A percentile compares a stretch with the other conserved stretches of the same genome.
Conservation (phyloP, 805 yeast genomes). For the Lipomyces sp. region DNA sequence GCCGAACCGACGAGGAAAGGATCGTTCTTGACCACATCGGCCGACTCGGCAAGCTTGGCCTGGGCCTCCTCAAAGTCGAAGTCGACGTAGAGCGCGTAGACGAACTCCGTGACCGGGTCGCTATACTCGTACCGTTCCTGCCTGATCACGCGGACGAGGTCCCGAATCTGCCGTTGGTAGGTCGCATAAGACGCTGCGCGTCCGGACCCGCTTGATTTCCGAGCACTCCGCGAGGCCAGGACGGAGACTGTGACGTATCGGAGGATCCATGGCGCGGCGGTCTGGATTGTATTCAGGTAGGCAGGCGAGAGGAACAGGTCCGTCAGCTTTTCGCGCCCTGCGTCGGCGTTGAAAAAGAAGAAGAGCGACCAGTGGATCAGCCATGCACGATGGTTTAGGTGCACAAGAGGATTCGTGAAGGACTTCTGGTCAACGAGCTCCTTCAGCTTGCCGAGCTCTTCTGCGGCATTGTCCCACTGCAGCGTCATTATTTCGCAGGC, state of each 20-base stretch:
- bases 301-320: conserved; percentile 59
- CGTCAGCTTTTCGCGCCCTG: conserved; percentile 52
- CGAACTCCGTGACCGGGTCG: conserved; percentile 61
- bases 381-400: conserved; percentile 64
- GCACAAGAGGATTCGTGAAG: conserved; percentile 52
- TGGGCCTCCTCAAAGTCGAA: conserved; percentile 58
- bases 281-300: conserved; percentile 64
- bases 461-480: conserved; percentile 52
- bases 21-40: conserved; percentile 50
- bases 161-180: conserved; percentile 55
- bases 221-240: conserved; percentile 38
- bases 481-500: conserved; percentile 56
- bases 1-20: conserved; percentile 51
- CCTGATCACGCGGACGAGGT: conserved; percentile 53
- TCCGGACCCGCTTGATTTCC: conserved; percentile 31
- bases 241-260: conserved; percentile 66
- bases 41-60: conserved; percentile 47
- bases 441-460: conserved; percentile 53
- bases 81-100: conserved; percentile 54
- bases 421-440: conserved; percentile 55
- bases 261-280: conserved; percentile 67
- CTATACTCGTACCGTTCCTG: conserved; percentile 63
- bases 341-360: conserved; percentile 54
- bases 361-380: conserved; percentile 66
- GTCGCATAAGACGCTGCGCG: conserved; percentile 30